Evolutionary conservation across 345 rosid species (phyloP).

Genomic region (Clarkia xantiana): DNA sequence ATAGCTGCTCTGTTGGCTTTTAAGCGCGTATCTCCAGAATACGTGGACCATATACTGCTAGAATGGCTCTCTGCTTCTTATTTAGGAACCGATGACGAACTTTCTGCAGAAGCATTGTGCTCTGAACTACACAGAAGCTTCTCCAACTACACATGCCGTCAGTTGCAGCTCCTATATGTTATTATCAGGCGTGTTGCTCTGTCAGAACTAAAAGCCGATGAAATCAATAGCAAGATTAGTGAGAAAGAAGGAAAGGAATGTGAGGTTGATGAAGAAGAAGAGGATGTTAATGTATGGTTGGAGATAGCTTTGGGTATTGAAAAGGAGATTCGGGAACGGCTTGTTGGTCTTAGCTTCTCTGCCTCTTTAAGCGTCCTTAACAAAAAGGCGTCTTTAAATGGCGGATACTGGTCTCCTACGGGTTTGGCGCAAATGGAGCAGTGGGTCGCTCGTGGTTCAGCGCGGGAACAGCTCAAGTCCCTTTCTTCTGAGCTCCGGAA

Average conservation of each 20-base stretch:
- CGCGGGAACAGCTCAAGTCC: constrained; percentile 24
- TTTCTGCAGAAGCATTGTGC: constrained; percentile 28
- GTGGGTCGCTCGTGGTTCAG: constrained; percentile 43
- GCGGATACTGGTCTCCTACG: constrained; percentile 39
- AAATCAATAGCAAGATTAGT: constrained; percentile 30
- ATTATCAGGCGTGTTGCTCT: constrained; percentile 52
- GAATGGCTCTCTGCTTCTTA: constrained; percentile 55
- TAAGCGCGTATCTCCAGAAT: constrained; percentile 44
- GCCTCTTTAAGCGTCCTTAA: constrained; percentile 20
- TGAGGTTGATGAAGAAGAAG: constrained; percentile 24
- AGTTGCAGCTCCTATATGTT: constrained; percentile 59
- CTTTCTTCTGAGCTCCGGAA: constrained; percentile 29
- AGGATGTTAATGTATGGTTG: constrained; percentile 36
- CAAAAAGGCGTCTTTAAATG: constrained; percentile 8
- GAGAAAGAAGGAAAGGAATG: constrained; percentile 15
- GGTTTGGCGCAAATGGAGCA: constrained; percentile 63
- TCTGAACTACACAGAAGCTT: constrained; percentile 24
- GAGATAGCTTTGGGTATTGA: constrained; percentile 51
- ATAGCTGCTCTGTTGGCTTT: constrained; percentile 58
- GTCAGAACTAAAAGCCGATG: constrained; percentile 41
- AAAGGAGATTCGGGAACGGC: constrained; percentile 71
- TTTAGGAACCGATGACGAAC: constrained; percentile 23
- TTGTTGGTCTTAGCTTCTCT: constrained; percentile 45
- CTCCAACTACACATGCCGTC: constrained; percentile 41
- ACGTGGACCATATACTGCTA: constrained; percentile 33